phyloP scores from a whole-genome alignment of 192 early-diverging fungal species.

The Dissophora globulifera region DNA sequence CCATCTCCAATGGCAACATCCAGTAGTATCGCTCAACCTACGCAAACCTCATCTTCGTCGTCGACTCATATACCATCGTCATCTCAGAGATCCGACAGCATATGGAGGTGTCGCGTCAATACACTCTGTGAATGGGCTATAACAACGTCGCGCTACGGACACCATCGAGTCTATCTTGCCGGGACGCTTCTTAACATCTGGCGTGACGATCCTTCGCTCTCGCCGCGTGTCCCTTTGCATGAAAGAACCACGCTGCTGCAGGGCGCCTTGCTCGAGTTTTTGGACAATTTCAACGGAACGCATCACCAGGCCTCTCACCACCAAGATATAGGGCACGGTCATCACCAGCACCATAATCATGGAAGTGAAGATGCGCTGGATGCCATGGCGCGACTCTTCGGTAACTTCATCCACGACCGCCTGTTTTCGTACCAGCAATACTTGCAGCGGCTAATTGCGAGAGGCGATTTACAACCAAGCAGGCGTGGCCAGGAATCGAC shows the following conservation, averaged over 20 bases:
- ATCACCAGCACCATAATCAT: conserved; percentile 22
- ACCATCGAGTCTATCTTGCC: conserved; percentile 59
- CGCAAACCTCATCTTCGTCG: not conserved
- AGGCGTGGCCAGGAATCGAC: conserved; percentile 48
- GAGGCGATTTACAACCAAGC: conserved; percentile 58
- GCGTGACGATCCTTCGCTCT: conserved; percentile 38
- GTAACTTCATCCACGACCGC: conserved; percentile 61
- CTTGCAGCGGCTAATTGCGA: conserved; percentile 64
- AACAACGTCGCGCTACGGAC: conserved; percentile 56
- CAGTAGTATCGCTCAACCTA: not conserved
- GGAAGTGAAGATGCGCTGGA: conserved; percentile 39
- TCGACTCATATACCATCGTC: conserved; percentile 5
- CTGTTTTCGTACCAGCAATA: conserved; percentile 71
- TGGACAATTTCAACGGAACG: conserved; percentile 56
- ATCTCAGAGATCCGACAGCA: conserved; percentile 2
- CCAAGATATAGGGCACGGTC: not conserved
- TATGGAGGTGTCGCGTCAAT: conserved; percentile 41
- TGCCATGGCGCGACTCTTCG: conserved; percentile 58
- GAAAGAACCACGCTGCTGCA: conserved; percentile 52
- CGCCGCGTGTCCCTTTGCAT: conserved; percentile 11
- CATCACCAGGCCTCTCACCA: conserved; percentile 8
- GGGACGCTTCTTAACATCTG: conserved; percentile 56
- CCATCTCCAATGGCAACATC: not conserved
- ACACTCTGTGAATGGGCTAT: conserved; percentile 66
- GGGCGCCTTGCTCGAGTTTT: conserved; percentile 59